Conservation (phyloP, 805 yeast genomes). For the Zygotorulaspora danielsina region DNA sequence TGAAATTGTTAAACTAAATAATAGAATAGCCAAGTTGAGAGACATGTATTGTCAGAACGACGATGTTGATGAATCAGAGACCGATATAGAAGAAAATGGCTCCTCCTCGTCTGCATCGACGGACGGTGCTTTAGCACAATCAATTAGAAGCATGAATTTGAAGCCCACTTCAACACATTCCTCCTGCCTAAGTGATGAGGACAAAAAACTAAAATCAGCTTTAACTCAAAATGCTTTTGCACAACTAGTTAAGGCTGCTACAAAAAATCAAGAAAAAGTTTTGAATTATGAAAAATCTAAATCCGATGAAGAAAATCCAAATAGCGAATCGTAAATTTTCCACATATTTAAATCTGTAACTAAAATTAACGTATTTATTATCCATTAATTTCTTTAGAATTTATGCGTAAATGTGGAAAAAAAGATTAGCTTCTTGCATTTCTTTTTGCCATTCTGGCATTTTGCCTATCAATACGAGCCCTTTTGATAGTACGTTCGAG, state of each 20-base stretch:
- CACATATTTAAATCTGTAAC: too few species aligned
- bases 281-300: conserved; percentile 21
- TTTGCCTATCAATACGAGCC: conserved; percentile 12
- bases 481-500: conserved; percentile 13
- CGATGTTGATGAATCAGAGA: conserved; percentile 34
- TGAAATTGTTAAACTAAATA: conserved; percentile 76
- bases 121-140: conserved; percentile 21
- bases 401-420: not conserved
- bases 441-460: conserved; percentile 11
- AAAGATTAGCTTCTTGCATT: conserved; percentile 9
- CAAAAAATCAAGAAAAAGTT: conserved; percentile 49
- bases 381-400: too few species aligned
- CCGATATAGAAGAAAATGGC: conserved; percentile 30
- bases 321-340: not conserved
- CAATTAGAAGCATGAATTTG: conserved; percentile 17
- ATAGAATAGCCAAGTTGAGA: conserved; percentile 69
- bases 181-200: conserved; percentile 9
- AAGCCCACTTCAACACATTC: conserved; percentile 5
- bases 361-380: too few species aligned
- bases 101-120: conserved; percentile 9
- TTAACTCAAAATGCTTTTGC: conserved; percentile 56
- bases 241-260: conserved; percentile 66
- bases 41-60: conserved; percentile 38
- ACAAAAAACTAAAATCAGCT: conserved; percentile 35
- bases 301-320: not conserved